Conservation (phyloP, 352 stramenopile species). For the Detonula confervacea region DNA sequence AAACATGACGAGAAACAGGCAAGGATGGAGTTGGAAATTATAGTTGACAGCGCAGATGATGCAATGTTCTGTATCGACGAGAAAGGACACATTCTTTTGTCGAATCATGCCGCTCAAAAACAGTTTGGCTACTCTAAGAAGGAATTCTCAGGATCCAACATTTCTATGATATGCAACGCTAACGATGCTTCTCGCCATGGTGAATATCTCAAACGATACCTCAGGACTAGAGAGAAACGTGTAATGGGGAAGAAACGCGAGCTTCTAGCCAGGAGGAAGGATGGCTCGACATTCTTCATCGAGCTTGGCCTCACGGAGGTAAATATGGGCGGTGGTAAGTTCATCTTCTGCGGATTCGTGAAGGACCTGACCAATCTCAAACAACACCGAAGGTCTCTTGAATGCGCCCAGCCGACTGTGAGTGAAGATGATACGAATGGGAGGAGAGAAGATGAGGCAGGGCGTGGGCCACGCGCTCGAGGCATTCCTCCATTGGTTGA, state of each 20-base stretch:
- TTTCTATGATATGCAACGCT: slow-evolving; percentile 44
- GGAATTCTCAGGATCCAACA: slow-evolving; percentile 45
- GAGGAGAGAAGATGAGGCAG: no score
- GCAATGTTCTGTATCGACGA: slow-evolving; percentile 53
- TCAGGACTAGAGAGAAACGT: slow-evolving; percentile 38
- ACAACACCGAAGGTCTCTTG: slow-evolving; percentile 17
- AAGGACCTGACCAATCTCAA: slow-evolving; percentile 33
- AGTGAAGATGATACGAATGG: no score
- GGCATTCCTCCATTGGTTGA: slow-evolving; percentile 27
- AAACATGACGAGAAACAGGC: slow-evolving; percentile 13
- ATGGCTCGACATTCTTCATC: slow-evolving; percentile 48
- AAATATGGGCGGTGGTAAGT: slow-evolving; percentile 18
- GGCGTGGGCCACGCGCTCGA: no score
- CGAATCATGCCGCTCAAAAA: slow-evolving; percentile 35
- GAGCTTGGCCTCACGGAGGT: slow-evolving; percentile 45
- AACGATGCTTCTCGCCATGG: slow-evolving; percentile 24
- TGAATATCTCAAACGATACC: slow-evolving; percentile 38
- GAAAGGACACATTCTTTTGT: slow-evolving; percentile 5
- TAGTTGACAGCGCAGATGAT: slow-evolving; percentile 35
- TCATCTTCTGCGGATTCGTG: slow-evolving; percentile 45
- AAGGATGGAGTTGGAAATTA: slow-evolving; percentile 24
- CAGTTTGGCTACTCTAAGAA: slow-evolving; percentile 45
- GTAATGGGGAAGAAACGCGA: slow-evolving; percentile 49
- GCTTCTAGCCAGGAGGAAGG: slow-evolving; percentile 37
- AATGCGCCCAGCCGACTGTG: neutral